A percentile compares a stretch with the other conserved stretches of the same genome.
phyloP scores from a whole-genome alignment of 108 stramenopile genomes.

The Cyclotella distinguenda region DNA sequence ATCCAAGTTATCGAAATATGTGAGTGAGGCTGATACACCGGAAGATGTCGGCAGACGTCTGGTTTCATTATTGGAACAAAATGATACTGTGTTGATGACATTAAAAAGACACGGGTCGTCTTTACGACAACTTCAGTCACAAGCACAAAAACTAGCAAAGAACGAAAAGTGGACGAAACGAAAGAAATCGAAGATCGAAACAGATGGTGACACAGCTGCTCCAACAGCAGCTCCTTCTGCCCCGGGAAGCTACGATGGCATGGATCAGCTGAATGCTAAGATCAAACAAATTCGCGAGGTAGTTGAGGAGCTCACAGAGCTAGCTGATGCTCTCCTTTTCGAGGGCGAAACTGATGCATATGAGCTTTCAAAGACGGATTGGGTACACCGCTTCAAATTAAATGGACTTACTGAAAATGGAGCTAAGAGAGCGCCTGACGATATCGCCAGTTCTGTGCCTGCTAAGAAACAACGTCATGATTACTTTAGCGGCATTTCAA shows the following conservation, averaged over 20 bases:
- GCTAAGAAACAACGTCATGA: slow-evolving; percentile 30
- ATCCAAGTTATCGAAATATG: slow-evolving; percentile 18
- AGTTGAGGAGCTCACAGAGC: slow-evolving; percentile 67
- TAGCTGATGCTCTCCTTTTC: slow-evolving; percentile 64
- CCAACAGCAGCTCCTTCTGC: not conserved
- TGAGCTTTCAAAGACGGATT: slow-evolving; percentile 54
- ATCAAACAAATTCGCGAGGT: slow-evolving; percentile 29
- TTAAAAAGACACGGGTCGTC: slow-evolving; percentile 62
- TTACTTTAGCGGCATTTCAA: slow-evolving; percentile 26
- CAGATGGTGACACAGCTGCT: slow-evolving; percentile 10
- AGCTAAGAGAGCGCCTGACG: slow-evolving; percentile 8
- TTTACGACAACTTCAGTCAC: slow-evolving; percentile 24
- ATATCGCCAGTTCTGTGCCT: not conserved
- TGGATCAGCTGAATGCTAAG: slow-evolving; percentile 10
- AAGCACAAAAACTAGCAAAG: slow-evolving; percentile 22
- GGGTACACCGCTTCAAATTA: slow-evolving; percentile 45
- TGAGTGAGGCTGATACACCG: slow-evolving; percentile 17
- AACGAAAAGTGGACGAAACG: slow-evolving; percentile 41
- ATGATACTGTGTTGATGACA: slow-evolving; percentile 66
- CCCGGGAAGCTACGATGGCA: slow-evolving; percentile 5
- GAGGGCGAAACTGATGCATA: slow-evolving; percentile 75
- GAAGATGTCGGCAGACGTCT: slow-evolving; percentile 51
- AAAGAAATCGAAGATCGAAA: slow-evolving; percentile 3
- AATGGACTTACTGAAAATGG: slow-evolving; percentile 1
- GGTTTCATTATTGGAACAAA: slow-evolving; percentile 47